Evolutionary conservation across 257 asterid species (phyloP).

Genomic region (Solanum sitiens): DNA sequence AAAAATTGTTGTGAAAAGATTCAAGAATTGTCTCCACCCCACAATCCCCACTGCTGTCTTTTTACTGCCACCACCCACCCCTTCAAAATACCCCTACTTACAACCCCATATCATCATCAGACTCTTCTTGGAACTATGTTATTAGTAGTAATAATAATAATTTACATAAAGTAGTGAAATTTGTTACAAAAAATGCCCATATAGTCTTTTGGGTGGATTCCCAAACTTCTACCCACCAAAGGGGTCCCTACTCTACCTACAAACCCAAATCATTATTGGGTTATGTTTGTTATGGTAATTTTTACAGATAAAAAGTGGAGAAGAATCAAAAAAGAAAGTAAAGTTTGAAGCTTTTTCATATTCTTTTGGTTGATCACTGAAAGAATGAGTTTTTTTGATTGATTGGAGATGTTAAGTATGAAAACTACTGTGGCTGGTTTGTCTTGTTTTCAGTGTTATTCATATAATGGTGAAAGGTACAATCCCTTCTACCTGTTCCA

Average conservation of each 20-base stretch:
- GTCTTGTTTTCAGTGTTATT: conserved; percentile 20
- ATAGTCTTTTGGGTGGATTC: background rate
- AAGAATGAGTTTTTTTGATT: background rate
- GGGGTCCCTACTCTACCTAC: background rate
- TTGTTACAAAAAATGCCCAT: background rate
- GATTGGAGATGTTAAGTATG: conserved; percentile 8
- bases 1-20: background rate
- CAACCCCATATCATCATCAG: conserved; percentile 8
- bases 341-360: background rate
- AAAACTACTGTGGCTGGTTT: conserved; percentile 28
- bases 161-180: background rate
- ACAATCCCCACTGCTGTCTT: background rate
- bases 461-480: conserved; percentile 40
- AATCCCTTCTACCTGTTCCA: background rate
- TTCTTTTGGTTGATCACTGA: conserved; percentile 7
- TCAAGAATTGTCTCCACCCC: conserved; percentile 15
- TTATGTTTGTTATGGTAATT: background rate
- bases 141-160: background rate
- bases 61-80: background rate
- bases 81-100: background rate
- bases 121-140: background rate
- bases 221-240: conserved; percentile 5
- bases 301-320: background rate
- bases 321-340: background rate
- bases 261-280: conserved; percentile 10